Evolutionary conservation across 2,329 filamentous ascomycete genomes (phyloP).

Genomic region (Lojkania enalia): DNA sequence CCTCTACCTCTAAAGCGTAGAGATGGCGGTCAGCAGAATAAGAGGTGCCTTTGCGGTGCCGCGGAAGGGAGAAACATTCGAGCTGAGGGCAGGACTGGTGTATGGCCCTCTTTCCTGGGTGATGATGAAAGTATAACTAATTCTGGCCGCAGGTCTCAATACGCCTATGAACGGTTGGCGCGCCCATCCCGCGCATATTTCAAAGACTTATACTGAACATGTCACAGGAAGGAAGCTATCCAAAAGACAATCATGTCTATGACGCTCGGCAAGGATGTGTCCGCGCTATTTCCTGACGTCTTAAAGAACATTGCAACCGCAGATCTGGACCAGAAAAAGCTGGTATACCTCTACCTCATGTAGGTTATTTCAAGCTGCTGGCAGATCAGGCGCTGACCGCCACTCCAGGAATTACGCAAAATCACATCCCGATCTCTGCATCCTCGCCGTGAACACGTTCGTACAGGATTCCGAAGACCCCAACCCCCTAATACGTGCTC

Average conservation of each 20-base stretch:
- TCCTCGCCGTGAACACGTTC: conserved; percentile 98
- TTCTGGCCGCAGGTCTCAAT: conserved; percentile 73
- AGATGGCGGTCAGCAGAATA: conserved; percentile 95
- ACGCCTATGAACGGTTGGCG: conserved; percentile 84
- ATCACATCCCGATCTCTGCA: conserved; percentile 96
- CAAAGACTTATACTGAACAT: conserved; percentile 37
- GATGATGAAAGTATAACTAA: conserved; percentile 27
- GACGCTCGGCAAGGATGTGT: conserved; percentile 98
- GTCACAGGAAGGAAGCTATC: conserved; percentile 84
- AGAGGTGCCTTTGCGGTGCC: conserved; percentile 90
- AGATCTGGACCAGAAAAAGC: conserved; percentile 98
- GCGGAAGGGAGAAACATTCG: conserved; percentile 96
- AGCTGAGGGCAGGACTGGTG: conserved; percentile 89
- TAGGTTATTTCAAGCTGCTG: conserved; percentile 49
- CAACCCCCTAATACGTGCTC: conserved; percentile 89
- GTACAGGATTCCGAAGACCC: conserved; percentile 99
- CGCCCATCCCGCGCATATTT: conserved; percentile 1
- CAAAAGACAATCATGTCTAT: conserved; percentile 99
- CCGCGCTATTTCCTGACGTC: conserved; percentile 93
- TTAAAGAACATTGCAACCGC: conserved; percentile 96
- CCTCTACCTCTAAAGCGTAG: conserved; percentile 35
- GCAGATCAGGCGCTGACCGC: conserved; percentile 12
- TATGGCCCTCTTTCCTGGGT: conserved; percentile 38
- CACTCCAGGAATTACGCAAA: conserved; percentile 91
- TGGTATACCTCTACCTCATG: conserved; percentile 98